These are phyloP conservation scores for Pycnococcus provasolii DNA, from an alignment of 139 green algal species.

Conservation along the genomic window DNA sequence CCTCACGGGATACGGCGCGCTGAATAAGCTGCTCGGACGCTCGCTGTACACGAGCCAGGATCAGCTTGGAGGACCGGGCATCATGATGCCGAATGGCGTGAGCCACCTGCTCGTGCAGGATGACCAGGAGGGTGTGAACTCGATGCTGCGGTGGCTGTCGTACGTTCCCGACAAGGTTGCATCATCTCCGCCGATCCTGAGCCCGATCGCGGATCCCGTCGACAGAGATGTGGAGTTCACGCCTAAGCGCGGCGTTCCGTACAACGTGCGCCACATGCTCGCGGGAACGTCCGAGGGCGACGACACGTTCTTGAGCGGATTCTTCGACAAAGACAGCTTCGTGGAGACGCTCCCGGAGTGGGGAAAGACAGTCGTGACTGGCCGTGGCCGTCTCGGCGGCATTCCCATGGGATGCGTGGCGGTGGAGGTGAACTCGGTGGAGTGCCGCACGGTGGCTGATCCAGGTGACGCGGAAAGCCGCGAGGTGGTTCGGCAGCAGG, in stretches of 20 bases:
- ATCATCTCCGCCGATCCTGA: conserved; percentile 30
- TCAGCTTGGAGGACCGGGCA: conserved; percentile 76
- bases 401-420: conserved; percentile 85
- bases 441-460: conserved; percentile 76
- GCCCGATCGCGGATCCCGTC: conserved; percentile 50
- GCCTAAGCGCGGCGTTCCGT: conserved; percentile 4
- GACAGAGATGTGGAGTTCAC: conserved; percentile 38
- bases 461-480: conserved; percentile 57
- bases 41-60: conserved; percentile 80
- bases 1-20: conserved; percentile 80
- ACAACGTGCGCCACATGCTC: conserved; percentile 24
- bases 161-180: conserved; percentile 43
- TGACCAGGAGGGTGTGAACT: conserved; percentile 57
- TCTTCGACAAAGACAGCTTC: conserved; percentile 85
- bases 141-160: conserved; percentile 43
- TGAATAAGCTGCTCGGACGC: conserved; percentile 87
- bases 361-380: conserved; percentile 84
- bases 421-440: conserved; percentile 76
- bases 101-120: conserved; percentile 78
- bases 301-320: conserved; percentile 31
- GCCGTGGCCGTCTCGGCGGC: conserved; percentile 81
- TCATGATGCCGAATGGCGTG: conserved; percentile 90
- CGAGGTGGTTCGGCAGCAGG: conserved; percentile 32
- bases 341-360: conserved; percentile 74
- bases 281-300: not conserved